A percentile compares a stretch with the other conserved stretches of the same genome.
Evolutionary conservation across 805 yeast species (phyloP).

Genomic region (Saccharomycopsis schoenii): DNA sequence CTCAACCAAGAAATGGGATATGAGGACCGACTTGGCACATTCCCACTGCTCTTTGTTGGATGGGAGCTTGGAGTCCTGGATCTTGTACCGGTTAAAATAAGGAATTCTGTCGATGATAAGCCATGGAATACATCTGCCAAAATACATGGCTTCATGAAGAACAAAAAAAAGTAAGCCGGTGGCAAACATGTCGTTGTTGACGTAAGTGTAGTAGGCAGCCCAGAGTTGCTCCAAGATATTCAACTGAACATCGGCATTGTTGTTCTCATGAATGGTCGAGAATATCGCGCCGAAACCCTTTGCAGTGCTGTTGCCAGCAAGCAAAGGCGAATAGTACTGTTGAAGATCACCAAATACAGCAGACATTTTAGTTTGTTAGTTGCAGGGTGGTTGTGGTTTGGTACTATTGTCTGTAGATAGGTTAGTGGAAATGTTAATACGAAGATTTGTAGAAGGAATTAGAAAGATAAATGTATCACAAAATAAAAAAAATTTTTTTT

Average conservation of each 20-base stretch:
- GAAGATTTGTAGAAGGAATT: no score
- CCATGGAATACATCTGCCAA: constrained; percentile 77
- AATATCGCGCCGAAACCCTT: background rate
- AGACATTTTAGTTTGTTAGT: background rate
- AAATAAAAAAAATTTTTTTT: no score
- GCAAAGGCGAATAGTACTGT: background rate
- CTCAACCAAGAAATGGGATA: constrained; percentile 66
- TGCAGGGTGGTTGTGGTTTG: background rate
- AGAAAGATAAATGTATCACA: no score
- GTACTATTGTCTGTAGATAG: no score
- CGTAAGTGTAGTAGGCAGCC: constrained; percentile 60
- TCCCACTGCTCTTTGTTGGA: constrained; percentile 65
- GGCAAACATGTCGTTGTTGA: constrained; percentile 64
- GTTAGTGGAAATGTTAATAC: no score
- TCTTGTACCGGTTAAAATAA: constrained; percentile 60
- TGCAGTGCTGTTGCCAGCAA: background rate
- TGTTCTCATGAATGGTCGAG: background rate
- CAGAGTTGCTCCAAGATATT: constrained; percentile 47
- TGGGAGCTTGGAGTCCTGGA: constrained; percentile 60
- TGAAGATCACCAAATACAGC: background rate
- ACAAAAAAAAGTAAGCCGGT: constrained; percentile 60
- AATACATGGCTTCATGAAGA: constrained; percentile 63
- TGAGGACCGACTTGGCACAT: constrained; percentile 58
- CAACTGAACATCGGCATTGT: background rate
- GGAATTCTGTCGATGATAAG: constrained; percentile 59